Conservation (phyloP, 2,329 filamentous ascomycete species). For the Westerdykella sp. region DNA sequence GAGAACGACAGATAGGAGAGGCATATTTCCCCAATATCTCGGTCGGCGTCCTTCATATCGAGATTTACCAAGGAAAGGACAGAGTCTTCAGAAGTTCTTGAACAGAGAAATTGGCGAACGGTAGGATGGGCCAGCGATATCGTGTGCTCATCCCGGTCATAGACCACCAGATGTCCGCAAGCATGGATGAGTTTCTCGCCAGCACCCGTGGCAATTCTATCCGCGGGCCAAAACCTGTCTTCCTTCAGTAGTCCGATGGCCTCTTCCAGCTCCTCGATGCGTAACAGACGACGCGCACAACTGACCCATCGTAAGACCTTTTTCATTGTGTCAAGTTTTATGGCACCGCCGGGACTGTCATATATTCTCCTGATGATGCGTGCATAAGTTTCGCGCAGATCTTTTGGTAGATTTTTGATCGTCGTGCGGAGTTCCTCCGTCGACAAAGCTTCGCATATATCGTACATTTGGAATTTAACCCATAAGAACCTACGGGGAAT, state of each 20-base stretch:
- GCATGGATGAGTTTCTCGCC: conserved; percentile 5
- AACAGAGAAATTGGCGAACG: conserved; percentile 10
- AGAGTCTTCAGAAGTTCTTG: not conserved
- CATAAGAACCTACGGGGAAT: conserved; percentile 25
- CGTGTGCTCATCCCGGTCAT: conserved; percentile 3
- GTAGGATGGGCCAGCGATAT: conserved; percentile 14
- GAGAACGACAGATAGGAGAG: conserved; percentile 39
- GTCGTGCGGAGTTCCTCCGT: conserved; percentile 17
- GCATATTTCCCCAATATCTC: conserved; percentile 33
- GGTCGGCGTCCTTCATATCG: conserved; percentile 19
- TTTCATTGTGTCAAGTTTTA: conserved; percentile 5
- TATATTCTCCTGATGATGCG: conserved; percentile 10
- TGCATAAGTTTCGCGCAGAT: conserved; percentile 20
- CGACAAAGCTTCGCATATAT: conserved; percentile 21
- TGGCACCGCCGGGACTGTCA: not conserved
- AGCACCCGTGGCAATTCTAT: conserved; percentile 4
- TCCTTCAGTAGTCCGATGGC: conserved; percentile 8
- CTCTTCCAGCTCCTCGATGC: conserved; percentile 16
- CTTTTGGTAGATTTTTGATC: conserved; percentile 19
- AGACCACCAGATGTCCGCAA: conserved; percentile 10
- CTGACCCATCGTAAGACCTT: conserved; percentile 13
- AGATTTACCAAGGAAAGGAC: conserved; percentile 8
- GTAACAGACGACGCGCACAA: conserved; percentile 12
- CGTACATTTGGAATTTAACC: conserved; percentile 26
- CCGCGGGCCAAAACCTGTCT: conserved; percentile 6